phyloP scores from a whole-genome alignment of 306 rosid species.

The Ormosia emarginata region DNA sequence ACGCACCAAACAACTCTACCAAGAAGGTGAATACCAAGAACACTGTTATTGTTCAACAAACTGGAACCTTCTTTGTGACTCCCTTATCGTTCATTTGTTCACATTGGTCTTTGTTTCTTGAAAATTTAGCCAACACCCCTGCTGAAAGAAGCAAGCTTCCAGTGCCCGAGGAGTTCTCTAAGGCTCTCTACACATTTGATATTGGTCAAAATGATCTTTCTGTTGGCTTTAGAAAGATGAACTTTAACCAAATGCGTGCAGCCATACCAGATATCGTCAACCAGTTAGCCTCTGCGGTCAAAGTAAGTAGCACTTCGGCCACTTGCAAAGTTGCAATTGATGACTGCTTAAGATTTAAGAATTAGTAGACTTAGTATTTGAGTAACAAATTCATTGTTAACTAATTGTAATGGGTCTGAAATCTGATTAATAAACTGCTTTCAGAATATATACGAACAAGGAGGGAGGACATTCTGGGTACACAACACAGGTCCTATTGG shows the following conservation, averaged over 20 bases:
- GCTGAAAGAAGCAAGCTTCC: conserved; percentile 60
- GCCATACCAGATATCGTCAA: conserved; percentile 68
- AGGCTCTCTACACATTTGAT: conserved; percentile 89
- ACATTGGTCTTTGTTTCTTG: neutral
- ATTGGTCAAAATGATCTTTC: conserved; percentile 94
- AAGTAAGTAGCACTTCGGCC: conserved; percentile 41
- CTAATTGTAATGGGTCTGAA: neutral
- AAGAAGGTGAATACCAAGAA: conserved; percentile 50
- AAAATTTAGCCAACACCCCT: conserved; percentile 49
- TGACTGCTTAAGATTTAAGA: neutral
- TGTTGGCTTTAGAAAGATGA: conserved; percentile 70
- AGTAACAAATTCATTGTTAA: neutral
- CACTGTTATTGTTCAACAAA: neutral
- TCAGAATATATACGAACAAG: conserved; percentile 64
- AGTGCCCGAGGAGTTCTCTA: conserved; percentile 69
- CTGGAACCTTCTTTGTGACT: neutral
- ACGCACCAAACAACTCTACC: conserved; percentile 59
- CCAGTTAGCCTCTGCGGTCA: conserved; percentile 75
- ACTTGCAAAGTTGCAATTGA: neutral
- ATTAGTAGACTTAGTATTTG: neutral
- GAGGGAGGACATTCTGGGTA: conserved; percentile 88
- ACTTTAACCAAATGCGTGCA: conserved; percentile 57
- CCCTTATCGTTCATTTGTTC: neutral
- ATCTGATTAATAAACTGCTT: neutral
- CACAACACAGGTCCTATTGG: conserved; percentile 95